Percentiles rank a stretch among this genome's conserved stretches.
Evolutionary conservation across 306 rosid genomes (phyloP).

Genomic region (Fragaria nilgerrensis): DNA sequence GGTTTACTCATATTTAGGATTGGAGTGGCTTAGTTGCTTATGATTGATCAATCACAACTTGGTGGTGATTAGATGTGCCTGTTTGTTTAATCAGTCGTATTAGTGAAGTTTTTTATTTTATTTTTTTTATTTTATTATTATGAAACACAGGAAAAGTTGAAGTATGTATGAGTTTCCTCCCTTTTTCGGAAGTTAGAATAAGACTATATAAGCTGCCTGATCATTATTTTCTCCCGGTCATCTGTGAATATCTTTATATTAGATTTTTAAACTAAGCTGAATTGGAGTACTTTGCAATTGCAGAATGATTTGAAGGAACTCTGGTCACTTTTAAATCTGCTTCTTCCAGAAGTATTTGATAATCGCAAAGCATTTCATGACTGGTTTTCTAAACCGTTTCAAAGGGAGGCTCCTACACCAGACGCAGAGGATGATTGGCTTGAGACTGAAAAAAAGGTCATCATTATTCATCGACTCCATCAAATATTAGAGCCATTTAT

Average conservation of each 20-base stretch:
- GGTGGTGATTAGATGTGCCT: background rate
- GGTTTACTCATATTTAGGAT: background rate
- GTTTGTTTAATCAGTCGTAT: background rate
- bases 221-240: background rate
- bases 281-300: slow-evolving; percentile 31
- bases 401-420: slow-evolving; percentile 76
- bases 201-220: background rate
- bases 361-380: slow-evolving; percentile 96
- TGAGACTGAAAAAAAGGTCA: slow-evolving; percentile 96
- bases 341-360: slow-evolving; percentile 98
- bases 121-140: background rate
- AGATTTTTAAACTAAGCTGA: slow-evolving; percentile 12
- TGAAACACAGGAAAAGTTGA: background rate
- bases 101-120: background rate
- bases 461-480: slow-evolving; percentile 96
- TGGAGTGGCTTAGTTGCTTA: background rate
- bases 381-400: slow-evolving; percentile 98
- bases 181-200: background rate
- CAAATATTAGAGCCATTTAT: slow-evolving; percentile 99
- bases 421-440: slow-evolving; percentile 96
- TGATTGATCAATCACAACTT: background rate
- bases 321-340: slow-evolving; percentile 96
- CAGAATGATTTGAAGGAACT: slow-evolving; percentile 99
- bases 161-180: background rate
- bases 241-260: slow-evolving; percentile 1